Percentiles rank a stretch among this genome's conserved stretches.
phyloP scores from a whole-genome alignment of 208 protist genomes.

The Trypanosoma rangeli region DNA sequence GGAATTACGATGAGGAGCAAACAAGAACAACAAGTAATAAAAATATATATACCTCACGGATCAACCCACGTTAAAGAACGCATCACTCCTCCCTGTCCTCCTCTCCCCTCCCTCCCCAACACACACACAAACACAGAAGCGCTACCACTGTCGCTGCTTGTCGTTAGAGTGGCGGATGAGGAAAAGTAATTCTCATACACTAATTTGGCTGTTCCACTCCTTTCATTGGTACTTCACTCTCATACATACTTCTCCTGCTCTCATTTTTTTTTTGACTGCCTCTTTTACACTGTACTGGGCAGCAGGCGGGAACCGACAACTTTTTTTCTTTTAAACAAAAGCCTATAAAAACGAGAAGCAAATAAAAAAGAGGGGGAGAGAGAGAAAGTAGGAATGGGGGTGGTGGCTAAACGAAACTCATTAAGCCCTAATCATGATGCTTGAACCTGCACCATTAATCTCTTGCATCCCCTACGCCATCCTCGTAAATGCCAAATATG shows the following conservation, averaged over 20 bases:
- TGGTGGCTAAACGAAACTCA: slow-evolving; percentile 4
- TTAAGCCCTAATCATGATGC: background rate
- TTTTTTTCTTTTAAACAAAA: too few species aligned
- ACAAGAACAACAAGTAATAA: too few species aligned
- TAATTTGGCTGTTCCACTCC: background rate
- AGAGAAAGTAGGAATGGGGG: slow-evolving; percentile 19
- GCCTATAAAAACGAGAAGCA: background rate
- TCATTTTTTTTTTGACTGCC: background rate
- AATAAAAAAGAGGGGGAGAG: background rate
- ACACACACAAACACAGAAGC: background rate
- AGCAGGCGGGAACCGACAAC: background rate
- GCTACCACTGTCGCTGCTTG: background rate
- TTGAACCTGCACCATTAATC: slow-evolving; percentile 63
- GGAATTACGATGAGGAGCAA: too few species aligned
- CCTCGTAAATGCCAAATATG: slow-evolving; percentile 96
- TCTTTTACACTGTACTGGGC: background rate
- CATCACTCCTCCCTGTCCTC: too few species aligned
- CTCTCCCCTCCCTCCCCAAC: too few species aligned
- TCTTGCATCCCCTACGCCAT: slow-evolving; percentile 97
- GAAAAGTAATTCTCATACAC: background rate
- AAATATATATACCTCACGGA: too few species aligned
- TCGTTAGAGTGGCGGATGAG: background rate
- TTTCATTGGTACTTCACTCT: background rate
- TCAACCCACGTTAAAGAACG: too few species aligned
- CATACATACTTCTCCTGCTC: background rate